Evolutionary conservation across 2,329 filamentous ascomycete species (phyloP).

Genomic region (Cercospora berteroae): DNA sequence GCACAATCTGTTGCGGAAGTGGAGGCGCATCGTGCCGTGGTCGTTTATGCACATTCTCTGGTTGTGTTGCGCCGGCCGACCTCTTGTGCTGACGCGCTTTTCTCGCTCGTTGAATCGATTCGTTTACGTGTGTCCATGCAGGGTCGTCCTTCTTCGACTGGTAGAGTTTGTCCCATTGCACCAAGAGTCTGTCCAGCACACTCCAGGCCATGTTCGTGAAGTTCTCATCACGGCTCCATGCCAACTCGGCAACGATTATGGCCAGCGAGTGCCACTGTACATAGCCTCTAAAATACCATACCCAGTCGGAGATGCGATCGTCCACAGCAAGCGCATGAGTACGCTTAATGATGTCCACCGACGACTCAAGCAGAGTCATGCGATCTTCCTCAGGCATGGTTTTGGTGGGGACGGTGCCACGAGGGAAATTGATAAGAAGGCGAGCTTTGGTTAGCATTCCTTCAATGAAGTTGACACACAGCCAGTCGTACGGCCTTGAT

Average conservation of each 20-base stretch:
- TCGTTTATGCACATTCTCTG: conserved; percentile 5
- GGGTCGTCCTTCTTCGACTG: conserved; percentile 26
- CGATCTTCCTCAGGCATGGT: conserved; percentile 26
- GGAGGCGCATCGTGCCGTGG: conserved; percentile 6
- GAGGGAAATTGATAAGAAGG: conserved; percentile 32
- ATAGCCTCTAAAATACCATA: conserved; percentile 32
- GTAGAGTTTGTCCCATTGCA: conserved; percentile 31
- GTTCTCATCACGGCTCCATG: conserved; percentile 25
- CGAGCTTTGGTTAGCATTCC: conserved; percentile 31
- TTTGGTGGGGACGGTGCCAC: conserved; percentile 24
- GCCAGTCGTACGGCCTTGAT: conserved; percentile 32
- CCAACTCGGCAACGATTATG: conserved; percentile 32
- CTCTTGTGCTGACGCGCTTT: conserved; percentile 15
- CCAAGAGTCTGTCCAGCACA: conserved; percentile 30
- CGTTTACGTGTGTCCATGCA: conserved; percentile 34
- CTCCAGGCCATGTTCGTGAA: conserved; percentile 31
- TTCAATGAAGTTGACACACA: conserved; percentile 27
- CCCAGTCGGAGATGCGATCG: conserved; percentile 21
- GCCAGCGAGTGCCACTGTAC: conserved; percentile 34
- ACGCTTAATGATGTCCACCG: conserved; percentile 29
- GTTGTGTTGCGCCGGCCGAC: neutral
- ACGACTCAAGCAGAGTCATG: conserved; percentile 25
- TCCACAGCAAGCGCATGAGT: conserved; percentile 26
- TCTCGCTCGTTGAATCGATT: conserved; percentile 28
- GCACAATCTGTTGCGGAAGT: neutral